Evolutionary conservation across 257 asterid species (phyloP).

Genomic region (Cynanchum wilfordii): DNA sequence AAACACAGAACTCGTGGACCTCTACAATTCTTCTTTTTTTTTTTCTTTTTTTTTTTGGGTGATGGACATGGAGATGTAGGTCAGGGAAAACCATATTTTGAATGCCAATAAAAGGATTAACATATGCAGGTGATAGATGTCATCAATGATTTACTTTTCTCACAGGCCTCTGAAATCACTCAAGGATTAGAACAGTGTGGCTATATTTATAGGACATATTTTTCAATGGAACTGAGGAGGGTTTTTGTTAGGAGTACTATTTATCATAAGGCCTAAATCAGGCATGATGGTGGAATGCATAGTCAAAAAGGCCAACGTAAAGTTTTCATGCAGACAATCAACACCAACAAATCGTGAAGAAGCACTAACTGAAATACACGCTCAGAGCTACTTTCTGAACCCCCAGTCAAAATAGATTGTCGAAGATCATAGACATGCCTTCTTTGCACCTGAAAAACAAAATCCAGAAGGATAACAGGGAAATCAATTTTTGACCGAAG

Average conservation of each 20-base stretch:
- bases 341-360: not conserved
- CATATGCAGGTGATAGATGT: not conserved
- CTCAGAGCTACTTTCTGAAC: slow-evolving; percentile 80
- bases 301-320: not conserved
- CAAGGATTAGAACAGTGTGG: not conserved
- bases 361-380: slow-evolving; percentile 75
- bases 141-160: not conserved
- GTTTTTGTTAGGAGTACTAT: not conserved
- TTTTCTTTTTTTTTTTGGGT: too few species aligned
- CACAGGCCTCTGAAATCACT: not conserved
- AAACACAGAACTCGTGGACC: too few species aligned
- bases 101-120: too few species aligned
- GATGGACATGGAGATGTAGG: too few species aligned
- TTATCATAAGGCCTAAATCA: slow-evolving; percentile 1
- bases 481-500: not conserved
- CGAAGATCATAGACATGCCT: slow-evolving; percentile 96
- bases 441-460: slow-evolving; percentile 75
- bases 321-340: not conserved
- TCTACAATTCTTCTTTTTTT: too few species aligned
- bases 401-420: slow-evolving; percentile 76
- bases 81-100: too few species aligned
- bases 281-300: not conserved
- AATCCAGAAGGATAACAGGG: not conserved
- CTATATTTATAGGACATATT: not conserved
- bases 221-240: not conserved